These are phyloP conservation scores for Cichorium intybus DNA, from an alignment of 140 eudicot genomes.

Conservation along the genomic window DNA sequence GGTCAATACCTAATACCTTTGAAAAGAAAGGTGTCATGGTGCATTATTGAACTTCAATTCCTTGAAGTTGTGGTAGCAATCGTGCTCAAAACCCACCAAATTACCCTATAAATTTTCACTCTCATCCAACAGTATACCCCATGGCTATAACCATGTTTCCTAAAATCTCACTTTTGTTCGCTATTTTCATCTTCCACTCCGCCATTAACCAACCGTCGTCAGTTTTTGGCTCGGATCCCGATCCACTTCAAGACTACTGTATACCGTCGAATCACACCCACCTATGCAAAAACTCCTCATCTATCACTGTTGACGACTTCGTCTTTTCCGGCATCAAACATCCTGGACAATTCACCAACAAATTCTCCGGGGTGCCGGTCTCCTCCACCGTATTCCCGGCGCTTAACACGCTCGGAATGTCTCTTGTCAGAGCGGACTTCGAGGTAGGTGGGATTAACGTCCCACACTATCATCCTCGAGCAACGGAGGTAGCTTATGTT, in stretches of 20 bases:
- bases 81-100: conserved; percentile 18
- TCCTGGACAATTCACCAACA: conserved; percentile 47
- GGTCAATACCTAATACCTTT: neutral
- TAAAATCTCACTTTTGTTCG: conserved; percentile 19
- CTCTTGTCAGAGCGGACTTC: conserved; percentile 73
- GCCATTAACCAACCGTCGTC: conserved; percentile 6
- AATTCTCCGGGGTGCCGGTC: conserved; percentile 70
- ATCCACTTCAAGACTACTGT: conserved; percentile 76
- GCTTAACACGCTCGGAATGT: conserved; percentile 73
- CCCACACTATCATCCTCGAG: conserved; percentile 79
- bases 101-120: conserved; percentile 13
- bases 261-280: conserved; percentile 44
- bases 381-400: conserved; percentile 65
- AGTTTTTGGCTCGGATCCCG: conserved; percentile 64
- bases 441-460: conserved; percentile 59
- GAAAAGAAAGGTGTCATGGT: neutral
- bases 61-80: conserved; percentile 8
- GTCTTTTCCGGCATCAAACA: conserved; percentile 64
- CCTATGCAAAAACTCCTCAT: conserved; percentile 64
- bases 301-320: conserved; percentile 57
- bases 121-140: conserved; percentile 18
- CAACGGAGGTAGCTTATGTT: conserved; percentile 67
- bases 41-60: conserved; percentile 19
- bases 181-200: conserved; percentile 29
- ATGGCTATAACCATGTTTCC: conserved; percentile 31